Evolutionary conservation across 352 stramenopile genomes (phyloP), one percentile per base, ranked within the genome.

Genomic region (Thraustotheca clavata): DNA sequence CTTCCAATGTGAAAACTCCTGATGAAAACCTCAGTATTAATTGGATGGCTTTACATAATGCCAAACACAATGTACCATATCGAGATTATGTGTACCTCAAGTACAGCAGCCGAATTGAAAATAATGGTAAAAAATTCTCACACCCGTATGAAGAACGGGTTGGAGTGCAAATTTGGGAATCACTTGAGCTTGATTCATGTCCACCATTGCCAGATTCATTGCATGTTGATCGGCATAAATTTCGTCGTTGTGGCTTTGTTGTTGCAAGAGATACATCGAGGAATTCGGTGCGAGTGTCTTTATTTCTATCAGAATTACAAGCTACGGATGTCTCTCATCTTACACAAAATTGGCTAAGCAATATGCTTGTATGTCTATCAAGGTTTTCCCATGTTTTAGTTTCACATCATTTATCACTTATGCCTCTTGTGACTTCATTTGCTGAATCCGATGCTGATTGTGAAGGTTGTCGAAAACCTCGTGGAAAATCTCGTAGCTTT

Each of bases 11-110:
- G 43, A 47, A 27, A 24, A 24, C 52, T 20, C 27, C n/a, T 11
- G 52, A 38, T 22, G 84, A 94, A 65, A 79, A 70, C 41, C 66
- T 94, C 0, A 84, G 79, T 9, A 77, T 94, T 59, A 86, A 84
- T 71, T 94, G 82, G 84, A 91, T 86, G 49, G 80, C 82, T 26
- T 69, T 91, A 20, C 84, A 91, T 55, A 75, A 79, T 9, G 82
- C 80, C 59, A 94, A 91, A 70, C 79, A 82, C 4, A 84, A 89
- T 57, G 61, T 94, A 22, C 82, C 82, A 20, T 83, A 94, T 68
- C 80, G 84, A 24, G 84, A 94, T 79, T 94, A 94, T 60, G 80
- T 94, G n/a, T 91, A 89, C 63, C 43, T 94, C 54, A 75, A 80
- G 14, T 94, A 94, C 59, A 31, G 43, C 43, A 52, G 24, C 9